These are phyloP conservation scores for Zarea fungicola DNA, from an alignment of 2,329 filamentous ascomycete genomes.

Conservation along the genomic window DNA sequence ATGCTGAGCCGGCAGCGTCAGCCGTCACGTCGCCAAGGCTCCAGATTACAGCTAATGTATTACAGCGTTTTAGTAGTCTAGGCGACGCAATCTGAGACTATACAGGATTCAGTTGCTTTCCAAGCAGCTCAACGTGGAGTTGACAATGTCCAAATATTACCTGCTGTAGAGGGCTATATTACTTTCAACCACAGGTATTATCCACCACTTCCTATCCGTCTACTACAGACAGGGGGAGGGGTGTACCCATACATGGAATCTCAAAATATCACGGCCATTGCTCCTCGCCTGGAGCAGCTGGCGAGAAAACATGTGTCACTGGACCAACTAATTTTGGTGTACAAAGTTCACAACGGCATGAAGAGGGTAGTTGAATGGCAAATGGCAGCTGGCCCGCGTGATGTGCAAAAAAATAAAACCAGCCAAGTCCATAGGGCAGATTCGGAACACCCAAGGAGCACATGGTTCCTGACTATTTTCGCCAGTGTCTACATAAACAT, in stretches of 20 bases:
- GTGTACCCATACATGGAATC: too few species aligned
- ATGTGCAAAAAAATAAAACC: too few species aligned
- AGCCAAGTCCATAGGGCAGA: constrained; percentile 6
- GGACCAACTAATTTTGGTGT: background rate
- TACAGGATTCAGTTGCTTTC: constrained; percentile 3
- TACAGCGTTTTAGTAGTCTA: constrained; percentile 3
- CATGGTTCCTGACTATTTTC: constrained; percentile 15
- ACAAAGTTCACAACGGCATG: background rate
- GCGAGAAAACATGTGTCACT: constrained; percentile 12
- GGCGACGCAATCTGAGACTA: background rate
- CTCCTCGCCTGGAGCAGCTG: background rate
- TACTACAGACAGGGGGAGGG: too few species aligned
- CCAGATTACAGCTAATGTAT: constrained; percentile 7
- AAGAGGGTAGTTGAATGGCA: background rate
- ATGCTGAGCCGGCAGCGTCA: constrained; percentile 5
- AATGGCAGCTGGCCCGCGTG: constrained; percentile 4
- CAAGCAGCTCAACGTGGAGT: too few species aligned
- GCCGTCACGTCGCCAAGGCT: constrained; percentile 5
- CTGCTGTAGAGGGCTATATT: too few species aligned
- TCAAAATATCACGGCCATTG: too few species aligned
- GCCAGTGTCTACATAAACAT: background rate
- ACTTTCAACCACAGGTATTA: too few species aligned
- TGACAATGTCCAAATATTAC: too few species aligned
- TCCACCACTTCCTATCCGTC: too few species aligned
- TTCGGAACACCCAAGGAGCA: constrained; percentile 6